Base-by-base conservation (phyloP, 2,329 filamentous ascomycete species). In the Fusarium staphyleae region DNA sequence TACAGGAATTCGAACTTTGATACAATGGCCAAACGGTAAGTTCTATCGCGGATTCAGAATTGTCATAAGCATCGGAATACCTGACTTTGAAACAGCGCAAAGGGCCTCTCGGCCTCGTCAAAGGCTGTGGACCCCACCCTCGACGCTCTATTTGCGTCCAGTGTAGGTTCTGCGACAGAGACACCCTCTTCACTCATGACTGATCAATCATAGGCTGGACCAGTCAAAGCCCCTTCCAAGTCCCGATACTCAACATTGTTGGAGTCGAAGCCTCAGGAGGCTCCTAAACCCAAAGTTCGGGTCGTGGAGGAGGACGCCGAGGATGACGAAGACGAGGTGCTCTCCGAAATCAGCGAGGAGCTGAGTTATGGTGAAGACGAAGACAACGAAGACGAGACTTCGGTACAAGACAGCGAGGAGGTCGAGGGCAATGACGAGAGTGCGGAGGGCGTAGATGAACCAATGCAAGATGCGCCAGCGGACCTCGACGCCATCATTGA, bases 131-230 rank as follows among this genome's bases (percentile, higher is more conserved):
- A 92, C 77, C 87, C 88, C 70, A 76, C 80, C 49, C 78, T 92
- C 62, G 81, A 87, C 67, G 86, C 87, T 56, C 80, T 92, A 32
- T 92, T 92, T 75, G 81, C 87, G 51, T 78, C 81, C 51, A 91
- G 89, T 78, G 88, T 91, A 81, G 77, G 87, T 81, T 53, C 37
- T 48, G 48, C 52, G 45, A 55, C 51, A 36, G 30, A 9, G 29
- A 10, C 55, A 12, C 26, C 16, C 48, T 49, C 39, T 40, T 35
- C 19, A 46, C 51, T 48, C 16, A 11, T 41, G 33, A 40, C 64
- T 67, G 10, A 66, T 45, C 29, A 41, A 52, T 45, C 32, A 13
- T 50, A 86, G 82, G 70, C 79, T 48, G 82, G 82, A 5, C 81
- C 83, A 5, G 78, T 82, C 1, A 74, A 78, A 54, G 70, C 74